Base-by-base conservation (phyloP, 2,329 filamentous ascomycete genomes). In the Curvularia hawaiiensis region DNA sequence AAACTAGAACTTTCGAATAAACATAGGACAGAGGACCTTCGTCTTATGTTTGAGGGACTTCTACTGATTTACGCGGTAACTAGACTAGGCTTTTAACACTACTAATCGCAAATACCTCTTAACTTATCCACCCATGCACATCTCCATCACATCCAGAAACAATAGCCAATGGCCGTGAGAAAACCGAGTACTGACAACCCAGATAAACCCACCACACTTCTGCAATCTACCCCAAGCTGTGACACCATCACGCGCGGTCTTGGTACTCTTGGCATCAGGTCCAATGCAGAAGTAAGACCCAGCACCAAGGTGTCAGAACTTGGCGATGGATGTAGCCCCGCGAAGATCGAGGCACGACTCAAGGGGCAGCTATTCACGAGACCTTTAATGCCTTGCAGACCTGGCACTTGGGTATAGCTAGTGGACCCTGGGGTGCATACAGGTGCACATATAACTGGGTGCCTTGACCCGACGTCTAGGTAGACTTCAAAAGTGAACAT, bases 341-440 rank as follows among this genome's bases (percentile, higher is more conserved):
- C n/a, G 5, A 33, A 24, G 26, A 39, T 46, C 4, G 16, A 40
- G n/a, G 16, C 35, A 51, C 20, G 31, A 44, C 22, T 39, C 48
- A 26, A 45, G 9, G 26, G 26, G 48, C 16, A 33, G 31, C n/a
- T 10, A n/a, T 5, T 3, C 3, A 3, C 12, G 9, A 33, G 40
- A 12, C 31, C 31, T 39, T 14, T 12, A n/a, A 55, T n/a, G 3
- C 16, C 24, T 52, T 30, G 33, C 20, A 7, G 20, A 46, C 48
- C 33, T 52, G 50, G 40, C 10, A 33, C 24, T 16, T 40, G 35
- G 47, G 24, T 40, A 40, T 9, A 16, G 35, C 24, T n/a, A 44
- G 54, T 45, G 35, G 30, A 49, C 39, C 54, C 22, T n/a, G 28
- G 45, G 41, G 22, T 47, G 35, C 30, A 53, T 56, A 38, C 28